Evolutionary conservation across 495 filamentous ascomycete genomes (phyloP), one percentile per base, ranked within the genome.

Genomic region (Amphirosellinia nigrospora): DNA sequence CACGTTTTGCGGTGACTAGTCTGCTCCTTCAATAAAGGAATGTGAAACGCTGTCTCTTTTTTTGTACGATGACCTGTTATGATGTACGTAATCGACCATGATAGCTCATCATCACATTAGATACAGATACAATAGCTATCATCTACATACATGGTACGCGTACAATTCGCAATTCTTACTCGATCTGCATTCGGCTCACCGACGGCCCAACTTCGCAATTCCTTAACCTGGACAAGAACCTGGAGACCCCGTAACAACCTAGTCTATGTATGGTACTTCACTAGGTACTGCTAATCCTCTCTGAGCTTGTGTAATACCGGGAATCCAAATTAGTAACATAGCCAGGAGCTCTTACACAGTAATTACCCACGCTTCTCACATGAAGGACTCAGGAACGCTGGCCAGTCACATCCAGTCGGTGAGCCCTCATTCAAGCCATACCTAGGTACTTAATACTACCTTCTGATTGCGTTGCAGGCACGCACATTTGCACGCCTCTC

Each of bases 401-500:
- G 9, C 46, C 8, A 48, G 45, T 26, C 8, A 3, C 21, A 21
- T 46, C 26, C 50, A 16, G 34, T 61, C 36, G 36, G 58, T 39
- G 36, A 61, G 36, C 36, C 58, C 36, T 41, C 11, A 21, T 61
- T 61, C 58, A 8, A 15, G 10, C 36, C 58, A 19, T 32, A 26
- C 56, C 16, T 48, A 48, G 45, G 45, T 23, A 60, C 8, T 6
- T 23, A 0, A 6, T 41, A 9, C 32, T 36, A 32, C 58, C 36
- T 61, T 53, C 46, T 53, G 23, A 32, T 50, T 34, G 26, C 15
- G 61, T 64, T 64, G 46, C 63, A 65, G n/a, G 58, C 5, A 39
- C 36, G 58, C 58, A 41, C 58, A 41, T 36, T 11, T 23, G 46
- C 46, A 13, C 41, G 23, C 46, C 46, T 53, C n/a, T 30, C 38